phyloP scores from a whole-genome alignment of 257 asterid species.

The Agastache rugosa region DNA sequence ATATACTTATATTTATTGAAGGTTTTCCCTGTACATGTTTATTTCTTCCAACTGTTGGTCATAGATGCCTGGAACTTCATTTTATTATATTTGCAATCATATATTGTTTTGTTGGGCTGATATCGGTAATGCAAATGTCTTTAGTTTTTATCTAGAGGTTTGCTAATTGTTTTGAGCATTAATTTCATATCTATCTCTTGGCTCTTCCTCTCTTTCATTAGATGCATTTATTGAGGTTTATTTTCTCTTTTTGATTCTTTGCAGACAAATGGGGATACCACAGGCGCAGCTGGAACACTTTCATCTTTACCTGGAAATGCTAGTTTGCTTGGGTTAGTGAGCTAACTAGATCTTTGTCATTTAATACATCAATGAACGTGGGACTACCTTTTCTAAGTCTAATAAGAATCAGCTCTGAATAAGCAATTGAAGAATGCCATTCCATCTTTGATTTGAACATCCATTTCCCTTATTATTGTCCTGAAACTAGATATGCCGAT shows the following conservation, averaged over 20 bases:
- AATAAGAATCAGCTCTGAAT: background rate
- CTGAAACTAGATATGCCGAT: constrained; percentile 1
- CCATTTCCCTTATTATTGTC: constrained; percentile 14
- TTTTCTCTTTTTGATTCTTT: constrained; percentile 38
- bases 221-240: constrained; percentile 33
- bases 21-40: background rate
- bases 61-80: constrained; percentile 30
- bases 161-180: constrained; percentile 7
- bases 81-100: constrained; percentile 7
- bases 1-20: background rate
- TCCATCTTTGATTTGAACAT: constrained; percentile 15
- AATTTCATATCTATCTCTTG: constrained; percentile 4
- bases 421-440: constrained; percentile 23
- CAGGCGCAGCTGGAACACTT: constrained; percentile 57
- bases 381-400: constrained; percentile 18
- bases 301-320: constrained; percentile 87
- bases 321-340: constrained; percentile 88
- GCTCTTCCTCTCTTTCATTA: background rate
- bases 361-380: constrained; percentile 13
- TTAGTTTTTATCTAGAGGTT: constrained; percentile 8
- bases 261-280: constrained; percentile 69
- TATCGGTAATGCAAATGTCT: background rate
- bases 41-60: background rate
- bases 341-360: constrained; percentile 16
- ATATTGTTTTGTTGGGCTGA: background rate